Evolutionary conservation across 2,329 filamentous ascomycete species (phyloP).

Genomic region (Colletotrichum nymphaeae): DNA sequence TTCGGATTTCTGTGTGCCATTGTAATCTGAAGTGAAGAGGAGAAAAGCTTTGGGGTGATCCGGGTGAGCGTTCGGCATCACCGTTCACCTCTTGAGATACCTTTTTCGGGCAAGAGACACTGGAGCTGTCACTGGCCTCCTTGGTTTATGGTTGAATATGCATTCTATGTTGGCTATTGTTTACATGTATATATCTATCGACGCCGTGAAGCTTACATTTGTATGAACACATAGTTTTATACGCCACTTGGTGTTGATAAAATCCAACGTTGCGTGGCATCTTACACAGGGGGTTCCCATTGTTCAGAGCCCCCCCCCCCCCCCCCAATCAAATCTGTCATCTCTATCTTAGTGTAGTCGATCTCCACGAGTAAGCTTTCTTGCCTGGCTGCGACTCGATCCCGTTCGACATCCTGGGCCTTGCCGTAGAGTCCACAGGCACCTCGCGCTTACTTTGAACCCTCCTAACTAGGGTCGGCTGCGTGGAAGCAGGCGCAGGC

Average conservation of each 20-base stretch:
- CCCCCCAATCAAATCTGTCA: too few species aligned
- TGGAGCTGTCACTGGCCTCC: background rate
- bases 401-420: background rate
- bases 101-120: too few species aligned
- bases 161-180: background rate
- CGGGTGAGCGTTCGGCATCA: too few species aligned
- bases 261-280: background rate
- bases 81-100: too few species aligned
- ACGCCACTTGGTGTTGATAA: background rate
- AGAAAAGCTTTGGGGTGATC: too few species aligned
- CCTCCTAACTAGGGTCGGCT: background rate
- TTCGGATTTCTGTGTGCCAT: background rate
- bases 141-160: background rate
- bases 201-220: constrained; percentile 13
- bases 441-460: background rate
- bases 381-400: background rate
- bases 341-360: constrained; percentile 1
- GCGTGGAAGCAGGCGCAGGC: too few species aligned
- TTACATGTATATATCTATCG: background rate
- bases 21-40: too few species aligned
- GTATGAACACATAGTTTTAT: constrained; percentile 11
- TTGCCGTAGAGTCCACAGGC: background rate
- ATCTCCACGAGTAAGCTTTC: background rate
- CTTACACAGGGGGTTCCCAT: background rate
- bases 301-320: background rate